Percentiles rank a stretch among this genome's conserved stretches.
These are phyloP conservation scores for Conoideocrella luteorostrata DNA, from an alignment of 2,329 filamentous ascomycete genomes.

Conservation along the genomic window DNA sequence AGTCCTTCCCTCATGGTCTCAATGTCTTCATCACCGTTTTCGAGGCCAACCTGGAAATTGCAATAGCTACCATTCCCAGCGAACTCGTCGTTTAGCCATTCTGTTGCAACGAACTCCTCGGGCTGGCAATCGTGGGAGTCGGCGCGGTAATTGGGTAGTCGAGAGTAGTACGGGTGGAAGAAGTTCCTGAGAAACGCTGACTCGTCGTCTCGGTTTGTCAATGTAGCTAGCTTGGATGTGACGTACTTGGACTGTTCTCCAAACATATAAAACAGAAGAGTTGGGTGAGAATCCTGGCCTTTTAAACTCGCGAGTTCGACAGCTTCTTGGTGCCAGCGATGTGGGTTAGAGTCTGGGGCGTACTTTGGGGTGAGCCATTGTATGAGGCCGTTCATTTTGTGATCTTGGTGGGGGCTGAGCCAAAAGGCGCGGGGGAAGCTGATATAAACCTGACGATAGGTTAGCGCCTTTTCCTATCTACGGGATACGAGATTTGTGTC, in stretches of 20 bases:
- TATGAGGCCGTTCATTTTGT: constrained; percentile 58
- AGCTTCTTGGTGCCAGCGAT: constrained; percentile 67
- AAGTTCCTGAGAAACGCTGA: constrained; percentile 54
- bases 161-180: constrained; percentile 72
- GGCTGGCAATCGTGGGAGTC: constrained; percentile 54
- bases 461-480: no score
- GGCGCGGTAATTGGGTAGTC: constrained; percentile 60
- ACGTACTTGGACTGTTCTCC: constrained; percentile 55
- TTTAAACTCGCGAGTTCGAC: constrained; percentile 69
- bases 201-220: constrained; percentile 39
- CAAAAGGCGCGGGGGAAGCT: constrained; percentile 74
- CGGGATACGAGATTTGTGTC: no score
- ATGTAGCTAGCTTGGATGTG: constrained; percentile 36
- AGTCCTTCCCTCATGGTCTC: constrained; percentile 55
- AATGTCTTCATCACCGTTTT: constrained; percentile 66
- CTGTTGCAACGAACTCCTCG: constrained; percentile 58
- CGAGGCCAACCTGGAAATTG: constrained; percentile 75
- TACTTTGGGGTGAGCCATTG: constrained; percentile 72
- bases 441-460: constrained; percentile 43
- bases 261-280: constrained; percentile 76
- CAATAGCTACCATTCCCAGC: constrained; percentile 78
- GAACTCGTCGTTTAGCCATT: constrained; percentile 72
- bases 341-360: constrained; percentile 51
- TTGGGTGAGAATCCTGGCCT: constrained; percentile 58
- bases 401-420: constrained; percentile 31